phyloP scores from a whole-genome alignment of 805 yeast genomes.

The Geotrichum ghanense region DNA sequence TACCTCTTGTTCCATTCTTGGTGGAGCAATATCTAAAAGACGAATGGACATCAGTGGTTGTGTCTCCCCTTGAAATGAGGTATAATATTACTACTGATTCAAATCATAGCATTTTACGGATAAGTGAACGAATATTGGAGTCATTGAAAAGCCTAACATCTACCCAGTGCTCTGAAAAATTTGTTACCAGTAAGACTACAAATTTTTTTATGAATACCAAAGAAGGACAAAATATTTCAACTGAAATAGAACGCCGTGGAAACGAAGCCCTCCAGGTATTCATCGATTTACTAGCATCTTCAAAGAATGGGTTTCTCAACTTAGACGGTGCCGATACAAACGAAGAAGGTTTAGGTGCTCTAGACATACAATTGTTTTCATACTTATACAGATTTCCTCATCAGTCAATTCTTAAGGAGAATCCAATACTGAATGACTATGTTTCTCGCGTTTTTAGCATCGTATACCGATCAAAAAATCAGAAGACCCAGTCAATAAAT shows the following conservation, averaged over 20 bases:
- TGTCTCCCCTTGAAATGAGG: background rate
- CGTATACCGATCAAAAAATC: no score
- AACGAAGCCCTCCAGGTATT: constrained; percentile 8
- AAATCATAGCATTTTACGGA: background rate
- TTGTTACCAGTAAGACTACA: background rate
- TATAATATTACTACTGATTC: background rate
- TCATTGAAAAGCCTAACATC: background rate
- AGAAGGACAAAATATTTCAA: background rate
- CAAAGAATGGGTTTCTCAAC: background rate
- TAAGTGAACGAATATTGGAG: background rate
- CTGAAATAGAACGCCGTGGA: constrained; percentile 7
- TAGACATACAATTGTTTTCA: constrained; percentile 16
- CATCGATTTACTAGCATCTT: constrained; percentile 3
- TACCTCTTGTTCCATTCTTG: background rate
- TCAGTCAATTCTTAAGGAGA: background rate
- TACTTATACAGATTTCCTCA: constrained; percentile 9
- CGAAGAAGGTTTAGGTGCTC: constrained; percentile 5
- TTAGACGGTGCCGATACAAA: background rate
- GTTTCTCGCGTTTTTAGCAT: no score
- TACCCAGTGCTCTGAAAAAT: background rate
- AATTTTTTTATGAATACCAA: background rate
- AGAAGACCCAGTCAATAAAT: no score
- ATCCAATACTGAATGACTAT: background rate
- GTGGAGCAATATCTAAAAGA: background rate
- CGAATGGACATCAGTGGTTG: background rate